Conservation (phyloP, 1,284 basidiomycete genomes). For the Caloboletus inedulis region DNA sequence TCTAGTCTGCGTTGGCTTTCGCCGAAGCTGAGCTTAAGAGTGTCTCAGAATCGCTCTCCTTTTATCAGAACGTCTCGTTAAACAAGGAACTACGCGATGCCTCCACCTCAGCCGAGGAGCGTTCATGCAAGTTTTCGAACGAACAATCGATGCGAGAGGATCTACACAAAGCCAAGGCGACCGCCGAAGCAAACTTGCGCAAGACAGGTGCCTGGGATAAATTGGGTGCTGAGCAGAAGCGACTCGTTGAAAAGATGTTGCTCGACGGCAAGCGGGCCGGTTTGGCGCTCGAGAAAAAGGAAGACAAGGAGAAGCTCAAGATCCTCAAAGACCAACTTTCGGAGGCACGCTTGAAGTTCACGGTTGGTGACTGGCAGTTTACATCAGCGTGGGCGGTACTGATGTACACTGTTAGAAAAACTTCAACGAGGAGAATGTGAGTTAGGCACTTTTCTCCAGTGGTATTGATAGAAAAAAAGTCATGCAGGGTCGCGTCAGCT, state of each 20-base stretch:
- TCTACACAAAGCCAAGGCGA: constrained; percentile 65
- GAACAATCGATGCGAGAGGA: constrained; percentile 75
- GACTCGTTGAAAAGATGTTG: constrained; percentile 74
- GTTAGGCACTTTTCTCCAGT: constrained; percentile 5
- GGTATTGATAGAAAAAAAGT: too few relatives aligned
- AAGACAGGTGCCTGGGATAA: constrained; percentile 53
- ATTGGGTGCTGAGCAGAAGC: constrained; percentile 60
- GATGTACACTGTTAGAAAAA: constrained; percentile 67
- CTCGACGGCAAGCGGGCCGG: constrained; percentile 74
- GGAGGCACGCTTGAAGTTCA: constrained; percentile 70
- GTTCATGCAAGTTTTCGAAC: constrained; percentile 62
- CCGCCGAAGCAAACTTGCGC: constrained; percentile 65
- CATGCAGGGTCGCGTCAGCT: constrained; percentile 53
- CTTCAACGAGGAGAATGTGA: constrained; percentile 78
- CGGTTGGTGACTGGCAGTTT: too few relatives aligned
- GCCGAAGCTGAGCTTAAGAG: constrained; percentile 55
- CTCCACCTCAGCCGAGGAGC: constrained; percentile 64
- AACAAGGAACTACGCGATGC: constrained; percentile 71
- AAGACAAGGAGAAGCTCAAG: constrained; percentile 54
- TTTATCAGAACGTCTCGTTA: constrained; percentile 78
- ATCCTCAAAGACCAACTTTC: constrained; percentile 67
- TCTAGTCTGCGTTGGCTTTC: constrained; percentile 50
- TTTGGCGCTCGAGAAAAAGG: constrained; percentile 61
- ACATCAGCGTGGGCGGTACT: too few relatives aligned
- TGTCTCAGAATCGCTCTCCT: constrained; percentile 57